Evolutionary conservation across 805 yeast species (phyloP).

Genomic region (Candida ponderosae): DNA sequence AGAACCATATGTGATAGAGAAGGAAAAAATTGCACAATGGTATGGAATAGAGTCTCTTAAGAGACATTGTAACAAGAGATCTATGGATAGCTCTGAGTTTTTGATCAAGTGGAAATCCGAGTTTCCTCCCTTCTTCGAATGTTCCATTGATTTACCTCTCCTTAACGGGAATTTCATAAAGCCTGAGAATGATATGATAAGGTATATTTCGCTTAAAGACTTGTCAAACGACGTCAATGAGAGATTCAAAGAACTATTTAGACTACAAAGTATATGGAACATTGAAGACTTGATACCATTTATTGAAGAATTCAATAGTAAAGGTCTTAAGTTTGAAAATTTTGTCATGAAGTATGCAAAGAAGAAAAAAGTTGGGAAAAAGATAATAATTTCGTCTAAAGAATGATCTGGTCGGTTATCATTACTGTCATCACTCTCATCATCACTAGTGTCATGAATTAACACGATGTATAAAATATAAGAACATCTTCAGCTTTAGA

Average conservation of each 20-base stretch:
- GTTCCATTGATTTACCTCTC: slow-evolving; percentile 46
- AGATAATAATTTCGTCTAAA: slow-evolving; percentile 25
- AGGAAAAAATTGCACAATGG: slow-evolving; percentile 43
- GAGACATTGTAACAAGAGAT: slow-evolving; percentile 23
- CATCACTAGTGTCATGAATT: too few relatives aligned
- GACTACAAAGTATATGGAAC: slow-evolving; percentile 50
- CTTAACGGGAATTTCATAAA: slow-evolving; percentile 49
- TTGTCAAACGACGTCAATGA: slow-evolving; percentile 41
- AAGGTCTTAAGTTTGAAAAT: slow-evolving; percentile 45
- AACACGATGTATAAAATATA: too few relatives aligned
- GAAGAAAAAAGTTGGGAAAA: slow-evolving; percentile 39
- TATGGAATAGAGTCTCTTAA: slow-evolving; percentile 50
- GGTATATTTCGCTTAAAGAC: slow-evolving; percentile 40
- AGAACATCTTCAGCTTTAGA: not conserved
- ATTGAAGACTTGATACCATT: slow-evolving; percentile 58
- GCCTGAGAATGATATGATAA: slow-evolving; percentile 38
- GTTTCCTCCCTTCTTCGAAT: slow-evolving; percentile 56
- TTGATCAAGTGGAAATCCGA: slow-evolving; percentile 53
- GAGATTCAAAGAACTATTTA: slow-evolving; percentile 47
- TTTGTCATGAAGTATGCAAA: slow-evolving; percentile 59
- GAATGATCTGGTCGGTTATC: too few relatives aligned
- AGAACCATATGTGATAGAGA: slow-evolving; percentile 31
- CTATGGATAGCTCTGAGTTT: slow-evolving; percentile 41
- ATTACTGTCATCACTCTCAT: too few relatives aligned
- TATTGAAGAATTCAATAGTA: slow-evolving; percentile 48